phyloP scores from a whole-genome alignment of 192 early-diverging fungal genomes.

The Coemansia sp. region DNA sequence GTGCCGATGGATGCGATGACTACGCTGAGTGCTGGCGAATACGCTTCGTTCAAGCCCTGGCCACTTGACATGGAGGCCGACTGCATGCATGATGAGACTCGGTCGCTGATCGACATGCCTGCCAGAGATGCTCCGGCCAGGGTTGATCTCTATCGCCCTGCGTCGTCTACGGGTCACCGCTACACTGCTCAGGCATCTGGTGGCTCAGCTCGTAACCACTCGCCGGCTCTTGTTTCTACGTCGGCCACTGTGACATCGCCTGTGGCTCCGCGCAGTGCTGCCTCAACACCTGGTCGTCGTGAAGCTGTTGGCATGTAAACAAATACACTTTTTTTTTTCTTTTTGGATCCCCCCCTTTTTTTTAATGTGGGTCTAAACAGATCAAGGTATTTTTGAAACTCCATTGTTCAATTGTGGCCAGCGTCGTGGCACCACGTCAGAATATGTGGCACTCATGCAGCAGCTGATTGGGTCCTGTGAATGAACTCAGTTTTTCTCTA shows the following conservation, averaged over 20 bases:
- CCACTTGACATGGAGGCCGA: conserved; percentile 7
- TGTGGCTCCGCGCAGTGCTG: conserved; percentile 45
- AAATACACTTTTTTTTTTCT: neutral
- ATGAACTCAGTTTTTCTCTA: neutral
- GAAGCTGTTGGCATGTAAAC: conserved; percentile 31
- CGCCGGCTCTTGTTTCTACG: conserved; percentile 17
- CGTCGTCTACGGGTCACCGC: conserved; percentile 36
- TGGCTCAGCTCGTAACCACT: conserved; percentile 21
- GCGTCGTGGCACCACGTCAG: conserved; percentile 5
- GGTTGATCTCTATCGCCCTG: conserved; percentile 37
- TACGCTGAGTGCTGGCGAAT: conserved; percentile 36
- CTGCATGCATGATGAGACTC: conserved; percentile 31
- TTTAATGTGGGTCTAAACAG: neutral
- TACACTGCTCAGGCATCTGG: neutral
- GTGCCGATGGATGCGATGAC: conserved; percentile 44
- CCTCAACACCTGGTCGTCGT: conserved; percentile 49
- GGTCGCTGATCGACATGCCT: conserved; percentile 37
- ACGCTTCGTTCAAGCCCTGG: conserved; percentile 44
- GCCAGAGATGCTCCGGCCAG: conserved; percentile 8
- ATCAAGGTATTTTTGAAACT: neutral
- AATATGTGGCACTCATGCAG: neutral
- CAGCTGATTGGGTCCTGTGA: neutral
- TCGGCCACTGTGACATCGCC: conserved; percentile 24
- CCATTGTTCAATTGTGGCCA: conserved; percentile 7
- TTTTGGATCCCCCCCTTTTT: neutral